These are phyloP conservation scores for Aspergillus tubingensis DNA, from an alignment of 2,329 filamentous ascomycete genomes.

Conservation along the genomic window DNA sequence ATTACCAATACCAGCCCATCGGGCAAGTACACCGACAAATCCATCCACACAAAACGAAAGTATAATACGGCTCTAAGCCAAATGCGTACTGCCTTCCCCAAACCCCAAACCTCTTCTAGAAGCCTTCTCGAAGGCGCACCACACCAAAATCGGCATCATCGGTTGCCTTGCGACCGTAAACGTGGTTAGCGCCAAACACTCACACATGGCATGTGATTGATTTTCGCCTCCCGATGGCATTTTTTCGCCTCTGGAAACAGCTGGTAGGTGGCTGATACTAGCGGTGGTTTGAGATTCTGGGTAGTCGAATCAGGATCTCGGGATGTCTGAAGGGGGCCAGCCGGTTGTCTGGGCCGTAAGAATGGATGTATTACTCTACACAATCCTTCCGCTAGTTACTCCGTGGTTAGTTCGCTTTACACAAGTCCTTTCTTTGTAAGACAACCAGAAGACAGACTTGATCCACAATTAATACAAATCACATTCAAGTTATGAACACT, in stretches of 20 bases:
- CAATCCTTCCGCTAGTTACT: too few species aligned
- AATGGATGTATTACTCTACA: not conserved
- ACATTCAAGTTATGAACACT: not conserved
- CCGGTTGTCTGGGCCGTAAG: not conserved
- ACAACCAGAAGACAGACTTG: not conserved
- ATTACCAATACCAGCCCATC: too few species aligned
- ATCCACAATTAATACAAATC: not conserved
- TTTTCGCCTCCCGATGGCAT: not conserved
- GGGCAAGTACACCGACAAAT: not conserved
- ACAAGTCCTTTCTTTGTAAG: not conserved
- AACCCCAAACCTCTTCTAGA: slow-evolving; percentile 16
- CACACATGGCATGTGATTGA: not conserved
- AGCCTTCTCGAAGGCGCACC: slow-evolving; percentile 18
- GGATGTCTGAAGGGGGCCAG: not conserved
- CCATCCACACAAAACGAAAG: not conserved
- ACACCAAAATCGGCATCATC: not conserved
- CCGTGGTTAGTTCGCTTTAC: too few species aligned
- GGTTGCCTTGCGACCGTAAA: not conserved
- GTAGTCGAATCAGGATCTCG: not conserved
- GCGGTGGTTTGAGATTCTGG: not conserved
- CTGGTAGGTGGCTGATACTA: not conserved
- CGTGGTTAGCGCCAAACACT: slow-evolving; percentile 5
- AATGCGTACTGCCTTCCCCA: not conserved
- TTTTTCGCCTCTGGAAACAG: not conserved
- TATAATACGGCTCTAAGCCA: not conserved